Evolutionary conservation across 225 moss, liverwort and hornwort genomes (phyloP).

Genomic region (Ulota crispa): DNA sequence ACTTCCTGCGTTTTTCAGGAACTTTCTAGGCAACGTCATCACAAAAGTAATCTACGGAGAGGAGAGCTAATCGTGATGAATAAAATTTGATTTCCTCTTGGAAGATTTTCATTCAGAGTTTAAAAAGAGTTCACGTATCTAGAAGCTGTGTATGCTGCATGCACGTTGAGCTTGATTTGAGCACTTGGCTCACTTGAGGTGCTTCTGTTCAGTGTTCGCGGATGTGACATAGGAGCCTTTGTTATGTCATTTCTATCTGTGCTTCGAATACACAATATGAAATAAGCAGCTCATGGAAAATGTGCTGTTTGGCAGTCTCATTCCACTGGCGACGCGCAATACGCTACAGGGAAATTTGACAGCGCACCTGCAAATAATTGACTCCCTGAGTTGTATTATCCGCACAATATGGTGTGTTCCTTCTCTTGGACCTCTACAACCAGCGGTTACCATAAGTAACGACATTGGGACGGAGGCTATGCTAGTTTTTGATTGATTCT

Average conservation of each 20-base stretch:
- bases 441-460: neutral
- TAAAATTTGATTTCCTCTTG: neutral
- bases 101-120: neutral
- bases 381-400: slow-evolving; percentile 16
- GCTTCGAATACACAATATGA: neutral
- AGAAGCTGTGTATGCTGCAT: neutral
- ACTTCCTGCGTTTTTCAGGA: neutral
- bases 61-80: neutral
- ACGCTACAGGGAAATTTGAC: slow-evolving; percentile 19
- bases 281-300: neutral
- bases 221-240: neutral
- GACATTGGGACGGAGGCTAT: neutral
- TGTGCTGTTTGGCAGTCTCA: slow-evolving; percentile 33
- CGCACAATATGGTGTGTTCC: slow-evolving; percentile 40
- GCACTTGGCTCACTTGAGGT: neutral
- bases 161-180: neutral
- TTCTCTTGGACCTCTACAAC: slow-evolving; percentile 12
- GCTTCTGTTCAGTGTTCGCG: neutral
- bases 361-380: slow-evolving; percentile 37
- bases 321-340: slow-evolving; percentile 28
- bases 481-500: slow-evolving; percentile 14
- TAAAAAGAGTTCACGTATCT: neutral
- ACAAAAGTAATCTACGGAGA: slow-evolving; percentile 1
- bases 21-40: neutral
- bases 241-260: neutral